Base-by-base conservation (phyloP, 2,329 filamentous ascomycete genomes). In the Lasiodiplodia sp. region DNA sequence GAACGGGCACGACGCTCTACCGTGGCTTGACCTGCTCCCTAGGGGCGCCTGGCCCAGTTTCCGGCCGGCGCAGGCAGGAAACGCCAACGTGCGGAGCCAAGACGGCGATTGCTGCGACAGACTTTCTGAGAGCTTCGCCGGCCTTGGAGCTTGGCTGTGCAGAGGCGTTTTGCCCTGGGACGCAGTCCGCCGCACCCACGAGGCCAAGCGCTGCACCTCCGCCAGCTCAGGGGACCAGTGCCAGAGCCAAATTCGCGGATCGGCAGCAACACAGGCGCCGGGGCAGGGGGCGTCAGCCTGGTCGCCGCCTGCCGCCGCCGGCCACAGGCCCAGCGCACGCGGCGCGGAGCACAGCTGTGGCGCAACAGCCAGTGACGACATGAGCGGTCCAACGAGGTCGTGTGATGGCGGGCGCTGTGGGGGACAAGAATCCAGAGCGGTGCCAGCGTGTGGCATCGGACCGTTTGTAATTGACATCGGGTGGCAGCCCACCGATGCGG, bases 151-250 rank as follows among this genome's bases (percentile, higher is more conserved):
- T 62, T 64, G 60, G 60, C 47, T 38, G 25, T 44, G 31, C n/a
- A 11, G 23, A n/a, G 38, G 16, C 25, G 58, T 62, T 62, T 34
- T 44, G 56, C 25, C 40, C 28, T 60, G 56, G 56, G 23, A 62
- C 58, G 25, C 58, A 14, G 58, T 34, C 58, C 58, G 58, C 58
- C 58, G 58, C 58, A 62, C 23, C 57, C 57, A 47, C 57, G 40
- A 34, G 57, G 28, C 44, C 58, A 62, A 56, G 23, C 16, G n/a
- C 56, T n/a, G 34, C 56, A 38, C 44, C 38, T 18, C 23, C 31
- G 44, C 44, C 60, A n/a, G 47, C 28, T 64, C 60, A 64, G 60
- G 60, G 60, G 60, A 47, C n/a, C 47, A 16, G 44, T 49, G 56
- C 14, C 56, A 18, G 53, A 16, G 55, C 55, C 34, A 44, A 58